phyloP scores from a whole-genome alignment of 2,329 filamentous ascomycete species.

The Pestalotiopsis sp. region DNA sequence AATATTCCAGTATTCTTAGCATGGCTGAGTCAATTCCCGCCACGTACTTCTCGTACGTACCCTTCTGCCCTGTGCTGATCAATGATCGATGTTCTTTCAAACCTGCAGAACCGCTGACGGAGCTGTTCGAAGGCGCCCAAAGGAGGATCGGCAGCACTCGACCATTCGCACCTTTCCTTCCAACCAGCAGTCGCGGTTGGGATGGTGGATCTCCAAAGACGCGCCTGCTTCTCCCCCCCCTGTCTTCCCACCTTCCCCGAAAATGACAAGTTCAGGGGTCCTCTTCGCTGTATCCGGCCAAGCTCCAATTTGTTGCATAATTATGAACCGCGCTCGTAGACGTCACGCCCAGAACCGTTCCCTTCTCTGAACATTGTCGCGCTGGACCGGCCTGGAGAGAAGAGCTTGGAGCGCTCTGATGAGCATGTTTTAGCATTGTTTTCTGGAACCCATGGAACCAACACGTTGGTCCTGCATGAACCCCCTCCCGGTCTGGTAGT shows the following conservation, averaged over 20 bases:
- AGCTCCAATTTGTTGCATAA: conserved; percentile 3
- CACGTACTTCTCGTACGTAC: background rate
- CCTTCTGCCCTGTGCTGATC: background rate
- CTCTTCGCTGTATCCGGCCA: background rate
- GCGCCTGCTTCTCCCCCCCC: background rate
- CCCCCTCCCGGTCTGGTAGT: too few species aligned
- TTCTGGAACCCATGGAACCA: too few species aligned
- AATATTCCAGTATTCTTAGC: background rate
- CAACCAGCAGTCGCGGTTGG: background rate
- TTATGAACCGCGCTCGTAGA: background rate
- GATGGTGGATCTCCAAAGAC: background rate
- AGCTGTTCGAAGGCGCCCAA: background rate
- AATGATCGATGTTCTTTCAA: background rate
- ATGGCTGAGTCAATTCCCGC: background rate
- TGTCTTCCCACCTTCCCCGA: background rate
- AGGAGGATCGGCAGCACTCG: background rate
- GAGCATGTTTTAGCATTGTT: too few species aligned
- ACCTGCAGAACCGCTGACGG: too few species aligned
- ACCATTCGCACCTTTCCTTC: background rate
- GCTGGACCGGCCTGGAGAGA: background rate
- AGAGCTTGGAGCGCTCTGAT: background rate
- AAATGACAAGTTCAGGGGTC: conserved; percentile 8
- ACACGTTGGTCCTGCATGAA: too few species aligned
- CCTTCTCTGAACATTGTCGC: background rate
- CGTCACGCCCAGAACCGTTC: background rate